Base-by-base conservation (phyloP, 495 filamentous ascomycete genomes). In the Daldinia vernicosa region DNA sequence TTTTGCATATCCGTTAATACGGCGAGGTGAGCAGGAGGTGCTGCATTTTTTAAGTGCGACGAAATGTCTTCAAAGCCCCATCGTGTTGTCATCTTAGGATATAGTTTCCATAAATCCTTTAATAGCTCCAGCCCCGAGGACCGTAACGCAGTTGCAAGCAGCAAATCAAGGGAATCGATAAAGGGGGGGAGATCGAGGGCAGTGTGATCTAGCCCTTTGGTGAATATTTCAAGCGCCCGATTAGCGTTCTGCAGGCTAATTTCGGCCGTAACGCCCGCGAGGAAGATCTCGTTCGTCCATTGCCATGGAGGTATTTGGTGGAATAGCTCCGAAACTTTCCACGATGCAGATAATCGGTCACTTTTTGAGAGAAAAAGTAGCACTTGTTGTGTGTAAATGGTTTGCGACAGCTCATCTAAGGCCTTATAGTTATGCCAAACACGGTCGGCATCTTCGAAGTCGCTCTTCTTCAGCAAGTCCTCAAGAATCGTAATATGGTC, bases 321-420 rank as follows among this genome's bases (percentile, higher is more conserved):
- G 33, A 77, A 76, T 26, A 77, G 53, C 39, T 77, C 74, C 4
- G 75, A 75, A 22, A 77, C 66, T n/a, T 74, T 77, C 74, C 73
- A 72, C 1, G 70, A 69, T 37, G 75, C 74, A 3, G 74, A 65
- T 47, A 74, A 15, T 22, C 70, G 67, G 40, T 63, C 65, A 28
- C 67, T 67, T 33, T 33, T 67, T 1, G 72, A 70, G 53, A 77
- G 70, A 37, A 67, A 72, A 11, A 47, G 39, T 12, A 77, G 33
- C 15, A 77, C 69, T 28, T 33, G 51, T 17, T 12, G 14, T 14
- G 33, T 53, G 39, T 70, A 68, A 40, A 11, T 26, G 22, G 63
- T 5, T 51, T 72, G 65, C 6, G 58, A 63, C 24, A 28, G 24
- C 26, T 68, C 66, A 43, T 69, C 66, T 28, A 76, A 52, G 33